phyloP scores from a whole-genome alignment of 2,329 filamentous ascomycete genomes.

The Endocalyx cinctus region DNA sequence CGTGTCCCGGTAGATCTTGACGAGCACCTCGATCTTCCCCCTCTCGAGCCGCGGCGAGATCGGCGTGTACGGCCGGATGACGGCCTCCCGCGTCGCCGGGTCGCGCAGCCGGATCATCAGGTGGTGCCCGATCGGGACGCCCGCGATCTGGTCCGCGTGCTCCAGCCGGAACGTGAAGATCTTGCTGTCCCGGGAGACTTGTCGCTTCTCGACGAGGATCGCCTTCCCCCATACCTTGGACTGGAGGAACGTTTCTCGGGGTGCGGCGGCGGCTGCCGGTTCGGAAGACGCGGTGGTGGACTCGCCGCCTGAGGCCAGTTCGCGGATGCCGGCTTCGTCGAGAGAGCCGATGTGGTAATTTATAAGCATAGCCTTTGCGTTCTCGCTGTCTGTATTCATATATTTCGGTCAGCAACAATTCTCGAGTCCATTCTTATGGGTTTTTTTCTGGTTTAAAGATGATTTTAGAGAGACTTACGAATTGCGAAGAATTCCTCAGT shows the following conservation, averaged over 20 bases:
- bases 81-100: slow-evolving; percentile 62
- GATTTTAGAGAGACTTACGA: slow-evolving; percentile 54
- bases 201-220: slow-evolving; percentile 61
- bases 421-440: slow-evolving; percentile 6
- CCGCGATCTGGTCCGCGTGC: slow-evolving; percentile 63
- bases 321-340: slow-evolving; percentile 51
- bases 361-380: slow-evolving; percentile 85
- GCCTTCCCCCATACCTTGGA: slow-evolving; percentile 70
- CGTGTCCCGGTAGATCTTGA: slow-evolving; percentile 75
- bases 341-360: slow-evolving; percentile 80
- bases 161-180: slow-evolving; percentile 80
- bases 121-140: slow-evolving; percentile 81
- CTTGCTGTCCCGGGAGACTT: slow-evolving; percentile 70
- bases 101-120: slow-evolving; percentile 78
- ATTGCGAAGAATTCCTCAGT: slow-evolving; percentile 91
- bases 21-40: slow-evolving; percentile 67
- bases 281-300: too few species aligned
- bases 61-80: slow-evolving; percentile 85
- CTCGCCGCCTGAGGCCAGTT: slow-evolving; percentile 41
- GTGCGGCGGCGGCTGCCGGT: slow-evolving; percentile 26
- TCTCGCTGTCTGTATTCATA: slow-evolving; percentile 82
- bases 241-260: slow-evolving; percentile 64
- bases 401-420: too few species aligned
- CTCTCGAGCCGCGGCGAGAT: slow-evolving; percentile 58
- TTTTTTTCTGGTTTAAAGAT: slow-evolving; percentile 18